Base-by-base conservation (phyloP, 1,284 basidiomycete species). In the Marasmius oreades region DNA sequence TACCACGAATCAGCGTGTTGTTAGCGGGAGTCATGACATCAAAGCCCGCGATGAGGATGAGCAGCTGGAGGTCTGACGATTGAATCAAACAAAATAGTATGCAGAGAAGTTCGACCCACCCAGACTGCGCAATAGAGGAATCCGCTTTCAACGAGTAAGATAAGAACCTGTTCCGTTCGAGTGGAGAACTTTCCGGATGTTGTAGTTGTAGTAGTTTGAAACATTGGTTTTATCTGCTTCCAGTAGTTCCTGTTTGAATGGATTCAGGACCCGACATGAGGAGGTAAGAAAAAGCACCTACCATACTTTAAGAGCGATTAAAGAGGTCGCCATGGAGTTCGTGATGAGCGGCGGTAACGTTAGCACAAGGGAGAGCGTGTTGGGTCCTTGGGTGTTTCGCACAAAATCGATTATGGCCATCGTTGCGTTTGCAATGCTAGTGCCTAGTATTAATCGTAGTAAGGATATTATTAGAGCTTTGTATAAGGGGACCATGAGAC, bases 271-370 rank as follows among this genome's bases (percentile, higher is more conserved):
- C 20, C 34, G 5, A 7, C 5, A 10, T 12, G 5, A 11, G 18
- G 6, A 5, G 23, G 14, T 8, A 23, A 8, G 6, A 16, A 39
- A 39, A 7, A 10, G 11, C 28, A 55, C 53, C 6, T 18, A 55
- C 55, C 55, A 56, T 22, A 52, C 50, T 46, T 36, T 52, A 23
- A 52, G 31, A 11, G 50, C 55, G 12, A 56, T 46, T 11, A 56
- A 28, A 10, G 26, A 24, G 5, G 55, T 56, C 39, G 55, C 55
- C 16, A 33, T 18, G 31, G 52, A 24, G 37, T 56, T 56, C 4
- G 55, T 56, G 18, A 56, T 20, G 55, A 56, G 51, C 18, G 55
- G 55, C 5, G 55, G 55, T 36, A 56, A 16, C 12, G 55, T 52
- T 50, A 56, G 34, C 14, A 56, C 50, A 20, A 56, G 55, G 18